phyloP scores from a whole-genome alignment of 768 basidiomycete genomes.

The Tephrocybe sp. region DNA sequence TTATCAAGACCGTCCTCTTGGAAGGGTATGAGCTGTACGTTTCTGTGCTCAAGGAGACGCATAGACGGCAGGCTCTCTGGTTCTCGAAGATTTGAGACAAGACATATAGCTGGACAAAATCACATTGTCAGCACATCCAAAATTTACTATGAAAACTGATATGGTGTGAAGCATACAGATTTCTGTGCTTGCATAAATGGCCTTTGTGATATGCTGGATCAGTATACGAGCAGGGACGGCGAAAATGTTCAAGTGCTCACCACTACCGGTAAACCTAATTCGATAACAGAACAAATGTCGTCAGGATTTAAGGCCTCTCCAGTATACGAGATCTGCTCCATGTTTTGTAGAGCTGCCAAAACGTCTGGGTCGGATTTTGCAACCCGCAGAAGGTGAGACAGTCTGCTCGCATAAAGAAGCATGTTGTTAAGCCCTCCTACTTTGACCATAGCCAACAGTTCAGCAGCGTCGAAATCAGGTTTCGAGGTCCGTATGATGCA shows the following conservation, averaged over 20 bases:
- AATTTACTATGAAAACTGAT: background rate
- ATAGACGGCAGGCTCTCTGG: background rate
- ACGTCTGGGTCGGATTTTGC: background rate
- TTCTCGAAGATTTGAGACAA: background rate
- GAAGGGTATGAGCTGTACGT: background rate
- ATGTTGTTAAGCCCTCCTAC: background rate
- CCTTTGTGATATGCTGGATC: background rate
- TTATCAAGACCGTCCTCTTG: background rate
- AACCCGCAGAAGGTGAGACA: background rate
- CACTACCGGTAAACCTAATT: background rate
- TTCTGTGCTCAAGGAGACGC: background rate
- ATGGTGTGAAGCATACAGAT: background rate
- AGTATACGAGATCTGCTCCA: slow-evolving; percentile 1
- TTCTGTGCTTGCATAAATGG: slow-evolving; percentile 1
- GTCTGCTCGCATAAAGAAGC: background rate
- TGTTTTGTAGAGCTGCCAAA: background rate
- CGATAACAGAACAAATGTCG: background rate
- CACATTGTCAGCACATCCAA: background rate
- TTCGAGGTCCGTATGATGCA: slow-evolving; percentile 1
- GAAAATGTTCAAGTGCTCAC: background rate
- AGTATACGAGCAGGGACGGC: background rate
- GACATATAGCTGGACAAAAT: background rate
- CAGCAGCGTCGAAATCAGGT: slow-evolving; percentile 2
- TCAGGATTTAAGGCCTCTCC: slow-evolving; percentile 2
- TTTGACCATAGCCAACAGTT: slow-evolving; percentile 1